A percentile compares a stretch with the other conserved stretches of the same genome.
phyloP scores from a whole-genome alignment of 2,329 filamentous ascomycete species.

The Teratosphaeria viscida region DNA sequence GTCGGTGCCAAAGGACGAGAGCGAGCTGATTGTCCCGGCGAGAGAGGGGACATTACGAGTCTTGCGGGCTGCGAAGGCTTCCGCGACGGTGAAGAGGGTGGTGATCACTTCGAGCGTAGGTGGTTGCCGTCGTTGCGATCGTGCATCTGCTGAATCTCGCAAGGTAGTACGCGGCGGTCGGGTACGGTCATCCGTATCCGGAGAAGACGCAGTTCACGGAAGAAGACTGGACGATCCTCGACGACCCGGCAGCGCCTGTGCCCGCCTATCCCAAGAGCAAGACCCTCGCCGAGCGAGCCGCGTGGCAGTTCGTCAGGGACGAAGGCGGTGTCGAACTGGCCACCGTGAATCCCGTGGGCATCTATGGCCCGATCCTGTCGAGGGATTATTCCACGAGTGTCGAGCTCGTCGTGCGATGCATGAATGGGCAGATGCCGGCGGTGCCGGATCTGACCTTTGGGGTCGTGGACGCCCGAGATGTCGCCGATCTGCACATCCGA shows the following conservation, averaged over 20 bases:
- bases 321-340: constrained; percentile 22
- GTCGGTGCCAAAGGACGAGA: constrained; percentile 20
- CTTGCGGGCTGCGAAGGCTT: constrained; percentile 18
- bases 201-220: constrained; percentile 21
- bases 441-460: constrained; percentile 18
- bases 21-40: constrained; percentile 26
- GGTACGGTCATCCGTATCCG: constrained; percentile 14
- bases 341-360: constrained; percentile 20
- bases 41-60: constrained; percentile 25
- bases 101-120: constrained; percentile 16
- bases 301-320: constrained; percentile 26
- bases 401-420: constrained; percentile 16
- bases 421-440: constrained; percentile 23
- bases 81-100: constrained; percentile 27
- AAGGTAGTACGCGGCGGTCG: neutral
- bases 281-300: constrained; percentile 25
- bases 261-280: constrained; percentile 25
- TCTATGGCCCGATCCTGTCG: constrained; percentile 24
- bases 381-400: constrained; percentile 16
- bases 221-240: constrained; percentile 21
- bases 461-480: constrained; percentile 25
- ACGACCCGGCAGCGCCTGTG: constrained; percentile 6
- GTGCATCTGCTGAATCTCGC: neutral
- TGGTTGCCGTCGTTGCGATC: neutral
- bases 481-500: constrained; percentile 22